Evolutionary conservation across 108 stramenopile genomes (phyloP), one percentile per base, ranked within the genome.

Genomic region (Skeletonema grethae): DNA sequence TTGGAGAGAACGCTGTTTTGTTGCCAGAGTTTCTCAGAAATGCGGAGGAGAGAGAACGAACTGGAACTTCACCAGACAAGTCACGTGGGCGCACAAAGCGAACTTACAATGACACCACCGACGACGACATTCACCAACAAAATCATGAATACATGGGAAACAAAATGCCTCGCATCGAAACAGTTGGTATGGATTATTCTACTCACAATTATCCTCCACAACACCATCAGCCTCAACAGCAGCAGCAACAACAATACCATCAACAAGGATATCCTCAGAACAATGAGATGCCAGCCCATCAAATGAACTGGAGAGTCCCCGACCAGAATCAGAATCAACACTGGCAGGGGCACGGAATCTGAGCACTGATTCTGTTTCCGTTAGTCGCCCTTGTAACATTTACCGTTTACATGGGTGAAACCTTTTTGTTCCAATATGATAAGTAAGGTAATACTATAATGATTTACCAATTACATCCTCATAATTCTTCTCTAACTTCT

Each of bases 401-500:
- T 53, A 7, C 22, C 22, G n/a, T 53, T 5, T 9, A 8, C 50
- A 24, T 53, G 2, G 7, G 22, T 22, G 7, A 22, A 53, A 9
- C 22, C 50, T 53, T 24, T 24, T 0, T 53, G 22, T 5, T 24
- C 7, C 9, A 53, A 0, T 48, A 39, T 48, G 46, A 0, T n/a
- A 20, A 18, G 7, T 34, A 34, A 20, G 18, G 7, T 34, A 34
- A 18, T 9, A 53, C 50, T 53, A 20, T n/a, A n/a, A 53, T 53
- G 50, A 53, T 22, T 53, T 53, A 53, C 79, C 79, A 24, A 72
- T 72, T 36, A 68, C 38, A 10, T 73, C 79, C 13, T 58, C 48
- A 57, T 61, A 80, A 18, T 32, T 56, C 58, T 58, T 69, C 39
- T 80, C 79, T 32, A 80, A 65, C 34, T 28, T 63, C 11, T 45